Evolutionary conservation across 805 yeast genomes (phyloP).

Genomic region (Pichia rugopelliculosa): DNA sequence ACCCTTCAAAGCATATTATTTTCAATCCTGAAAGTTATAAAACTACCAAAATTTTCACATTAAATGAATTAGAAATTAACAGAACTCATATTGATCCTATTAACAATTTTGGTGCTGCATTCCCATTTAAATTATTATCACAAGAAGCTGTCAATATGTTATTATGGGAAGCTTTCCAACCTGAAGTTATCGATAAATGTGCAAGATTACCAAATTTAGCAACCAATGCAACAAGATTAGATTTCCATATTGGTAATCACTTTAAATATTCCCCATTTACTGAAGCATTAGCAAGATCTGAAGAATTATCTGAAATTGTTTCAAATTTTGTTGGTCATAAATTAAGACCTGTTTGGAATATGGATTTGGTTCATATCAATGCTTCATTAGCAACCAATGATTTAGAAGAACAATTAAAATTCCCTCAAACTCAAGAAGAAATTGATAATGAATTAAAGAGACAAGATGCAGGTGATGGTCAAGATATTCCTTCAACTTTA

Average conservation of each 20-base stretch:
- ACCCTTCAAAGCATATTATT: constrained; percentile 30
- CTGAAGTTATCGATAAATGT: constrained; percentile 34
- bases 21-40: constrained; percentile 31
- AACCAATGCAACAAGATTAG: constrained; percentile 29
- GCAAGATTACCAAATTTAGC: constrained; percentile 33
- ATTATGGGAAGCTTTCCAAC: constrained; percentile 43
- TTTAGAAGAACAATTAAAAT: constrained; percentile 12
- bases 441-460: constrained; percentile 11
- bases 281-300: constrained; percentile 44
- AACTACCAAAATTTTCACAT: constrained; percentile 31
- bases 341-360: constrained; percentile 39
- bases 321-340: constrained; percentile 44
- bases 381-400: constrained; percentile 31
- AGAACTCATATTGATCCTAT: constrained; percentile 26
- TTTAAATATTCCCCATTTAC: constrained; percentile 38
- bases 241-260: constrained; percentile 43
- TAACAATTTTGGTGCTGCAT: constrained; percentile 37
- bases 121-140: constrained; percentile 52
- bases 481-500: constrained; percentile 37
- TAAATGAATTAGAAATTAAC: constrained; percentile 30
- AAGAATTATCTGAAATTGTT: constrained; percentile 40
- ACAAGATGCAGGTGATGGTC: constrained; percentile 22
- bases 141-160: constrained; percentile 50
- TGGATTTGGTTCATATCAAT: constrained; percentile 46
- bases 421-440: constrained; percentile 13